A percentile compares a stretch with the other conserved stretches of the same genome.
phyloP scores from a whole-genome alignment of 164 flowering plant species.

The Vitis cinerea region DNA sequence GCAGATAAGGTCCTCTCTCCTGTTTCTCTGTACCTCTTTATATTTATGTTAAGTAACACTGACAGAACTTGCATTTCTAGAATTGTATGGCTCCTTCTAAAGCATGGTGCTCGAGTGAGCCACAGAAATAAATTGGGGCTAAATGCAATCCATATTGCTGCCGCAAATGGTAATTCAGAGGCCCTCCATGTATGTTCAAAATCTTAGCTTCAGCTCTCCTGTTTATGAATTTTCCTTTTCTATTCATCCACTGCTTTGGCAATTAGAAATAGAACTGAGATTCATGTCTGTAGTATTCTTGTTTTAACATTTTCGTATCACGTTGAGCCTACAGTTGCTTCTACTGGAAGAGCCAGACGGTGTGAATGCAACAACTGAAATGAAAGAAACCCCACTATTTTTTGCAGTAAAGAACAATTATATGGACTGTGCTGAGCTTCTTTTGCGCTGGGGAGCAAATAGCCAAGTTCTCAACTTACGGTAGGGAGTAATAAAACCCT shows the following conservation, averaged over 20 bases:
- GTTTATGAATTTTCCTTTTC: background rate
- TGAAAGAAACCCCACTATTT: constrained; percentile 62
- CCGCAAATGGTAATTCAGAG: constrained; percentile 38
- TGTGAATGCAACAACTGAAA: constrained; percentile 38
- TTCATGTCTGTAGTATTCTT: background rate
- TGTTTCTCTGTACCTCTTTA: background rate
- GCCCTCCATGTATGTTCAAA: constrained; percentile 41
- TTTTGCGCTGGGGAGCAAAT: constrained; percentile 50
- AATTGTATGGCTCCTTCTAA: constrained; percentile 37
- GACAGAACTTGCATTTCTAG: constrained; percentile 13
- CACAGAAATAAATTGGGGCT: constrained; percentile 48
- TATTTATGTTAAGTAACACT: no score
- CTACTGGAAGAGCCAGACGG: constrained; percentile 36
- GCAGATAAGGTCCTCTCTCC: constrained; percentile 34
- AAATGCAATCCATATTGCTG: constrained; percentile 54
- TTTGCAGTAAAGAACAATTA: constrained; percentile 54
- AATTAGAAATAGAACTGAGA: background rate
- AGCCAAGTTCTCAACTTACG: constrained; percentile 54
- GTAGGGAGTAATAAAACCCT: constrained; percentile 22
- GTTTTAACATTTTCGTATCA: background rate
- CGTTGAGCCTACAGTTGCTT: constrained; percentile 35
- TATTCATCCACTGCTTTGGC: background rate
- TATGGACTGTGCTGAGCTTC: constrained; percentile 49
- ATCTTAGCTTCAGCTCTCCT: background rate
- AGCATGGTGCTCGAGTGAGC: constrained; percentile 46